Conservation (phyloP, 139 green algal genomes). For the Chlorella sorokiniana region DNA sequence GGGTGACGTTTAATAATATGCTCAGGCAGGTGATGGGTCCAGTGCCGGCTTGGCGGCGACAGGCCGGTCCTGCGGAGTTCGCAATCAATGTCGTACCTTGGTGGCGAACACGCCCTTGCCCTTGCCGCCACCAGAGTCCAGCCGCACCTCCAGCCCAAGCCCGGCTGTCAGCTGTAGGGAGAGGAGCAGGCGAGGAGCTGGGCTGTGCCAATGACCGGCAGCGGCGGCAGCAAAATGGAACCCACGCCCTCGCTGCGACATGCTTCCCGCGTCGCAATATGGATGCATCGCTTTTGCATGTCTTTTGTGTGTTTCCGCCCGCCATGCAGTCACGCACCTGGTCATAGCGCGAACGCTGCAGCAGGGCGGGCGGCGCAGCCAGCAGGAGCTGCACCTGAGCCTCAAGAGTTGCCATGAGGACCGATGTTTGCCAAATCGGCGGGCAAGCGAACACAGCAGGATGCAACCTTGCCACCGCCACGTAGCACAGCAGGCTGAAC, state of each 20-base stretch:
- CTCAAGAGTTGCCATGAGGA: too few relatives aligned
- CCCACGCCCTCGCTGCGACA: too few relatives aligned
- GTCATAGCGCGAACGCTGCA: background rate
- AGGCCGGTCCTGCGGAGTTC: background rate
- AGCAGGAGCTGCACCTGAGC: background rate
- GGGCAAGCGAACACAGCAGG: too few relatives aligned
- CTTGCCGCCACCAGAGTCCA: slow-evolving; percentile 46
- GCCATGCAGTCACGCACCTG: background rate
- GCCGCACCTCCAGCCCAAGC: slow-evolving; percentile 37
- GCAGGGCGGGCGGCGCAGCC: background rate
- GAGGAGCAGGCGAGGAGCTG: background rate
- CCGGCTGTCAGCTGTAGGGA: background rate
- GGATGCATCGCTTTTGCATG: too few relatives aligned
- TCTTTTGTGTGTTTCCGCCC: too few relatives aligned
- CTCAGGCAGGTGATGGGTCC: background rate
- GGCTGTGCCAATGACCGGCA: too few relatives aligned
- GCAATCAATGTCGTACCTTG: background rate
- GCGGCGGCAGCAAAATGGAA: too few relatives aligned
- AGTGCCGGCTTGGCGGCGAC: background rate
- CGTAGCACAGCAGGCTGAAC: too few relatives aligned
- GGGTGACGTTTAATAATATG: background rate
- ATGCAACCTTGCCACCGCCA: too few relatives aligned
- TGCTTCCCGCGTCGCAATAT: too few relatives aligned
- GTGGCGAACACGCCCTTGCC: slow-evolving; percentile 63
- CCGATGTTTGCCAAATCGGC: too few relatives aligned